These are phyloP conservation scores for Roridomyces roridus DNA, from an alignment of 768 basidiomycete genomes.

Conservation along the genomic window DNA sequence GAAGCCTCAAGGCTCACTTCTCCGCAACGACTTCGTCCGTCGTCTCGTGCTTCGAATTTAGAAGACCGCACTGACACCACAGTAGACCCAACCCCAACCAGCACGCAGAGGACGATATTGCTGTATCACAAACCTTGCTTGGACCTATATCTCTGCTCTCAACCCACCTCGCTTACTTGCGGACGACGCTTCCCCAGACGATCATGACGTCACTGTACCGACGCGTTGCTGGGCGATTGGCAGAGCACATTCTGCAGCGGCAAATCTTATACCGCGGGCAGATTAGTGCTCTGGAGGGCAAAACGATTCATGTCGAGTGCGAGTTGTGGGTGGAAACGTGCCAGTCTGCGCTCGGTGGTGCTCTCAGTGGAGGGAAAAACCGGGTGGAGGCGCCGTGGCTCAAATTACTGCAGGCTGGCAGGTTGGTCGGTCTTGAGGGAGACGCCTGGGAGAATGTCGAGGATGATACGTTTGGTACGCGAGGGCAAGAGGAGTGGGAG, in stretches of 20 bases:
- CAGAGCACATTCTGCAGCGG: slow-evolving; percentile 83
- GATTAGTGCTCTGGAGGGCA: slow-evolving; percentile 66
- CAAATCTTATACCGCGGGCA: slow-evolving; percentile 81
- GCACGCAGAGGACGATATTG: slow-evolving; percentile 42
- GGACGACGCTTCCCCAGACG: slow-evolving; percentile 63
- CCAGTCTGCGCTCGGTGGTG: slow-evolving; percentile 57
- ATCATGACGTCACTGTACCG: slow-evolving; percentile 73
- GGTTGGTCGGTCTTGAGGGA: slow-evolving; percentile 67
- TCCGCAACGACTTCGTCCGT: slow-evolving; percentile 53
- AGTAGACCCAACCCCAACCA: slow-evolving; percentile 28
- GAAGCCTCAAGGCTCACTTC: slow-evolving; percentile 76
- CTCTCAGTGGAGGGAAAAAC: slow-evolving; percentile 50
- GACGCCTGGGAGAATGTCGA: slow-evolving; percentile 54
- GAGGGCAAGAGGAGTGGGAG: slow-evolving; percentile 61
- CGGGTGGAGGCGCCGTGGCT: slow-evolving; percentile 81
- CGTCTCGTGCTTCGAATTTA: neutral
- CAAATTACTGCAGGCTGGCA: slow-evolving; percentile 70
- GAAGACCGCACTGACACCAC: neutral
- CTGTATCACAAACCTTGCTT: slow-evolving; percentile 74
- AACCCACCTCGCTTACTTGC: slow-evolving; percentile 75
- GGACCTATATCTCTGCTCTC: slow-evolving; percentile 81
- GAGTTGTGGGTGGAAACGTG: slow-evolving; percentile 87
- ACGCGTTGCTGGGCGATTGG: slow-evolving; percentile 69
- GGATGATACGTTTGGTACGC: slow-evolving; percentile 54
- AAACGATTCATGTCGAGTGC: slow-evolving; percentile 70